Evolutionary conservation across 805 yeast species (phyloP).

Genomic region (Candida odintsovae): DNA sequence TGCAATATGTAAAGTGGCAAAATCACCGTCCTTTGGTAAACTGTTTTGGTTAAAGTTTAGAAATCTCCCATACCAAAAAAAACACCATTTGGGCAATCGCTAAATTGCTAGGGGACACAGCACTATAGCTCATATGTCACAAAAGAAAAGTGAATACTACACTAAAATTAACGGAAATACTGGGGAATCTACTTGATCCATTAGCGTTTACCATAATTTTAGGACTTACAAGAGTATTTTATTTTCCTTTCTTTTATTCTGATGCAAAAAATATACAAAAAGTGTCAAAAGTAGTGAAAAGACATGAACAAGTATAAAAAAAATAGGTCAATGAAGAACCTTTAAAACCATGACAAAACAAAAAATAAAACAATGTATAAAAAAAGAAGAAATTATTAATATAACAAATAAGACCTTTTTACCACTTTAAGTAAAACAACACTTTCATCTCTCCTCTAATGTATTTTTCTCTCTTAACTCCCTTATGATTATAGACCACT

Average conservation of each 20-base stretch:
- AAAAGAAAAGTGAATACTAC: not conserved
- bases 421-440: not conserved
- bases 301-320: not conserved
- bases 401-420: constrained; percentile 2
- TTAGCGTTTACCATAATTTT: too few relatives aligned
- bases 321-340: not conserved
- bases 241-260: not conserved
- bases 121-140: not conserved
- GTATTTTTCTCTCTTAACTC: not conserved
- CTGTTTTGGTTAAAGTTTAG: not conserved
- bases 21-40: not conserved
- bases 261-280: not conserved
- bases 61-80: not conserved
- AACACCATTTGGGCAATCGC: too few relatives aligned
- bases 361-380: constrained; percentile 7
- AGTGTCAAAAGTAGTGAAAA: not conserved
- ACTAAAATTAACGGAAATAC: too few relatives aligned
- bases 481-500: constrained; percentile 46
- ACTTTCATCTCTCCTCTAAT: not conserved
- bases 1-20: not conserved
- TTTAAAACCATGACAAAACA: not conserved
- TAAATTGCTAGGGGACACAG: not conserved
- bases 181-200: too few relatives aligned
- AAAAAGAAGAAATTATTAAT: constrained; percentile 9
- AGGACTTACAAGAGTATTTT: not conserved